A percentile compares a stretch with the other conserved stretches of the same genome.
phyloP scores from a whole-genome alignment of 225 moss, liverwort and hornwort species.

The Thuidium tamariscinum region DNA sequence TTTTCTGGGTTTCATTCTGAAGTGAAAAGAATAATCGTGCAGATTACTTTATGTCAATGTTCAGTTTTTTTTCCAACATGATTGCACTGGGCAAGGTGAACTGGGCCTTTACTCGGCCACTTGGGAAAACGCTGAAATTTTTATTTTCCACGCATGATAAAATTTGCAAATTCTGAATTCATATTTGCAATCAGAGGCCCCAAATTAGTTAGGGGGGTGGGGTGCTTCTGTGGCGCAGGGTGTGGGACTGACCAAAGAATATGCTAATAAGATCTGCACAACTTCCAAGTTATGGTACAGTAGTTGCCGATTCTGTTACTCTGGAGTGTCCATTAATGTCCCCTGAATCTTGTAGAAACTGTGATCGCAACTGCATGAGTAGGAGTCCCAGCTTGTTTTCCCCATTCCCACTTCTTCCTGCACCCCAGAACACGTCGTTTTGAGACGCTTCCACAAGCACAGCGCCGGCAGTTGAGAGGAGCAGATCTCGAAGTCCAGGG shows the following conservation, averaged over 20 bases:
- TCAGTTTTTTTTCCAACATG: neutral
- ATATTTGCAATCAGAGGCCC: too few relatives aligned
- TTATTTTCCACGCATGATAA: too few relatives aligned
- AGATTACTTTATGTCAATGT: neutral
- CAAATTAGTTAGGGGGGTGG: too few relatives aligned
- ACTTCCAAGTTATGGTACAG: slow-evolving; percentile 1
- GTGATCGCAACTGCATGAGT: slow-evolving; percentile 66
- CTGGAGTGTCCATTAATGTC: slow-evolving; percentile 2
- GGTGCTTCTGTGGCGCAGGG: neutral
- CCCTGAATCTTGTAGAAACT: slow-evolving; percentile 13
- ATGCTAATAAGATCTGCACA: neutral
- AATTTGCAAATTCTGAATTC: too few relatives aligned
- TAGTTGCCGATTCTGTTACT: slow-evolving; percentile 16
- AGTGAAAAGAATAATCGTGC: neutral
- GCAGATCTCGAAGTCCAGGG: slow-evolving; percentile 47
- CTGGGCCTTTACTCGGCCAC: too few relatives aligned
- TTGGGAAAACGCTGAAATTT: too few relatives aligned
- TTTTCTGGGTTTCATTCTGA: neutral
- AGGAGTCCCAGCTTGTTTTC: slow-evolving; percentile 66
- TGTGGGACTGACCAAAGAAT: neutral
- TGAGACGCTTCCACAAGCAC: slow-evolving; percentile 78
- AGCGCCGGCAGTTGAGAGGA: slow-evolving; percentile 58
- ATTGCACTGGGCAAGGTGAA: neutral
- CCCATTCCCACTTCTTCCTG: slow-evolving; percentile 62
- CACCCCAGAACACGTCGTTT: slow-evolving; percentile 75